A percentile compares a stretch with the other conserved stretches of the same genome.
These are phyloP conservation scores for Elsinoe necatrix DNA, from an alignment of 2,329 filamentous ascomycete genomes.

Conservation along the genomic window DNA sequence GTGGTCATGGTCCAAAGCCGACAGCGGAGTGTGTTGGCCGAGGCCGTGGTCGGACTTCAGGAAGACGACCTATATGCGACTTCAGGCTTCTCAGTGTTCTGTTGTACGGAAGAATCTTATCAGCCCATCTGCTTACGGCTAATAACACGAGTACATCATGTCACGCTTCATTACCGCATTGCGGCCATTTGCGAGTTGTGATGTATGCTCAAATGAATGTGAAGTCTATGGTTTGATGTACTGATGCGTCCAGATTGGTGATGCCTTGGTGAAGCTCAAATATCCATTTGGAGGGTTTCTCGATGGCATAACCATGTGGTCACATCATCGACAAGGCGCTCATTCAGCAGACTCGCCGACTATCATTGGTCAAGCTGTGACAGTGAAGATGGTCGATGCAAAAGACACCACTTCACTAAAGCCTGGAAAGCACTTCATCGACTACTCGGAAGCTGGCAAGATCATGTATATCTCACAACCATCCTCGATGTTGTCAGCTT, in stretches of 20 bases:
- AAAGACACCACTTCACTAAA: slow-evolving; percentile 27
- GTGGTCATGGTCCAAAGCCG: neutral
- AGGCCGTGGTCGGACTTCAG: neutral
- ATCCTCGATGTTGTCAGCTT: slow-evolving; percentile 28
- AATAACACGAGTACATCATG: neutral
- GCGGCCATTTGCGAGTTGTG: neutral
- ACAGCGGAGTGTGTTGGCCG: neutral
- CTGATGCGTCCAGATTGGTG: slow-evolving; percentile 25
- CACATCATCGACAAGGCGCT: slow-evolving; percentile 9
- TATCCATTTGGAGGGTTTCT: slow-evolving; percentile 31
- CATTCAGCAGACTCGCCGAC: neutral
- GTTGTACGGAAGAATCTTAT: no score
- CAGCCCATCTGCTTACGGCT: no score
- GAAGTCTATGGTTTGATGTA: neutral
- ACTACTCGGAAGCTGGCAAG: slow-evolving; percentile 28
- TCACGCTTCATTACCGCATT: neutral
- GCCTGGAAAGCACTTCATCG: slow-evolving; percentile 30
- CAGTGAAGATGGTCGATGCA: slow-evolving; percentile 26
- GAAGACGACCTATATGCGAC: neutral
- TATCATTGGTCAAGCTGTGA: slow-evolving; percentile 17
- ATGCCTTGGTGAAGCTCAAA: slow-evolving; percentile 31
- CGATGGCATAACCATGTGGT: slow-evolving; percentile 28
- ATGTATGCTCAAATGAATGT: neutral
- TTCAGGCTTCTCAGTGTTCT: no score
- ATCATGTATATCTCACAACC: slow-evolving; percentile 35